Evolutionary conservation across 306 rosid genomes (phyloP).

Genomic region (Adenanthera pavonina): DNA sequence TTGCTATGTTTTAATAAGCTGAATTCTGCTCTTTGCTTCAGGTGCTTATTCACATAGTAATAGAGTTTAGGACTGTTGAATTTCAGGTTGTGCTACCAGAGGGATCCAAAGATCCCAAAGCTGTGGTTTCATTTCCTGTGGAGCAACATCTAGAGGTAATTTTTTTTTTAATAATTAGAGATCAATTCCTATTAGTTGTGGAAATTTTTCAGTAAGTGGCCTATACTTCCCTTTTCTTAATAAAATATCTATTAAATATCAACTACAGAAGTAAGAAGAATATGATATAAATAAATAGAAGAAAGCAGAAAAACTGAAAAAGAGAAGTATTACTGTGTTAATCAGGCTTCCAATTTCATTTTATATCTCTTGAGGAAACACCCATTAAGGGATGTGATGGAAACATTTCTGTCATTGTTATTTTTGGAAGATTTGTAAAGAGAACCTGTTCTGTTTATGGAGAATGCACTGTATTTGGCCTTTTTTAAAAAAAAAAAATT

Average conservation of each 20-base stretch:
- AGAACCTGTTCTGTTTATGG: background rate
- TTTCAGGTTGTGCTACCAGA: conserved; percentile 91
- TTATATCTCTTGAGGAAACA: conserved; percentile 8
- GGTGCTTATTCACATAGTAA: conserved; percentile 14
- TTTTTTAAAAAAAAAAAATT: background rate
- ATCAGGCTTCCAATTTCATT: conserved; percentile 1
- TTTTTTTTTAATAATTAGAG: conserved; percentile 11
- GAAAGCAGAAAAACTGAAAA: background rate
- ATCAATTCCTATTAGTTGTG: background rate
- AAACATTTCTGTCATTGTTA: background rate
- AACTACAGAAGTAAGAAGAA: background rate
- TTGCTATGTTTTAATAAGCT: conserved; percentile 36
- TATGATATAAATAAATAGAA: background rate
- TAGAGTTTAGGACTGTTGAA: conserved; percentile 40
- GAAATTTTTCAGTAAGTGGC: conserved; percentile 6
- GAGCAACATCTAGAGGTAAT: conserved; percentile 83
- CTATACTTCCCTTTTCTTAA: background rate
- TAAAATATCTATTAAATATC: background rate
- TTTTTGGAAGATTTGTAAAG: background rate
- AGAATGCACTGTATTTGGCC: background rate
- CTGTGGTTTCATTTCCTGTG: conserved; percentile 76
- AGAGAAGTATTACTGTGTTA: background rate
- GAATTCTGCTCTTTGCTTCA: conserved; percentile 28
- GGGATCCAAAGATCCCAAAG: conserved; percentile 84
- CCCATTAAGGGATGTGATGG: background rate